phyloP scores from a whole-genome alignment of 805 yeast species.

The Ogataea ramenticola region DNA sequence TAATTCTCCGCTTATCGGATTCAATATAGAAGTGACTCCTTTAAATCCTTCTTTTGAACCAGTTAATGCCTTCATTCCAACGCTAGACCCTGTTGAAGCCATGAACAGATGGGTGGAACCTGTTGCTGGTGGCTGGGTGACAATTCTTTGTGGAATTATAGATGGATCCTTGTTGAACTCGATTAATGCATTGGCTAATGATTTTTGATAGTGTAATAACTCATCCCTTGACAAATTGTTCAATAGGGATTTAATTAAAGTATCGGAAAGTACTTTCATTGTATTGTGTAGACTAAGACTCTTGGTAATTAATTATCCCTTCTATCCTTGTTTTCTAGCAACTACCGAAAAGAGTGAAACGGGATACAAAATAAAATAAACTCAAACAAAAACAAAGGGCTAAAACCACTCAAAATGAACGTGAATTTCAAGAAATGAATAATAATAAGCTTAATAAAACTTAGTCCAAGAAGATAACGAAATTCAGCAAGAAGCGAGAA shows the following conservation, averaged over 20 bases:
- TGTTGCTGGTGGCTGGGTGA: slow-evolving; percentile 26
- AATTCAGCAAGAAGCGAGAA: no score
- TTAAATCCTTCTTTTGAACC: slow-evolving; percentile 54
- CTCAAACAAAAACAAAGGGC: no score
- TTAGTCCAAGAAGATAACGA: no score
- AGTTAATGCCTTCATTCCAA: slow-evolving; percentile 55
- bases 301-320: no score
- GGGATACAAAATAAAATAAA: no score
- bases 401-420: no score
- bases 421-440: no score
- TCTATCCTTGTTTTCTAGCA: no score
- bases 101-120: slow-evolving; percentile 49
- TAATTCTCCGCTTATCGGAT: slow-evolving; percentile 42
- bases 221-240: slow-evolving; percentile 17
- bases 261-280: slow-evolving; percentile 30
- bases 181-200: slow-evolving; percentile 29
- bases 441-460: no score
- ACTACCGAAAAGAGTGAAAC: no score
- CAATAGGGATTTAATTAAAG: slow-evolving; percentile 23
- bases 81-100: slow-evolving; percentile 53
- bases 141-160: slow-evolving; percentile 49
- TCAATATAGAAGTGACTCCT: slow-evolving; percentile 47
- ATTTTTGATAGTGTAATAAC: slow-evolving; percentile 28
- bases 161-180: slow-evolving; percentile 36
- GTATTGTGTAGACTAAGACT: no score